Evolutionary conservation across 139 green algal species (phyloP).

Genomic region (Astrephomene gubernaculifera): DNA sequence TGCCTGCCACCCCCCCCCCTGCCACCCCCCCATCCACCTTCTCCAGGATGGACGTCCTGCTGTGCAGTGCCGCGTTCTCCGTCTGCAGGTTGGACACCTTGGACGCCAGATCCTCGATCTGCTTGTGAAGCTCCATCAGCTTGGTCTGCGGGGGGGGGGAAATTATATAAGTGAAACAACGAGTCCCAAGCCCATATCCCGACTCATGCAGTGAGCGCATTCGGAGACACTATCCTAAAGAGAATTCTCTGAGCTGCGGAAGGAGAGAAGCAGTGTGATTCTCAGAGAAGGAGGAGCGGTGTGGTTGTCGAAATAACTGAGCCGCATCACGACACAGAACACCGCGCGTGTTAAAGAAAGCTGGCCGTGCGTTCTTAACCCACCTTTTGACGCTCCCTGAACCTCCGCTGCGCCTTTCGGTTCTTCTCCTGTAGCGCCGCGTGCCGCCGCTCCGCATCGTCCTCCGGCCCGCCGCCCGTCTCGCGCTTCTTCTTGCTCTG

Average conservation of each 20-base stretch:
- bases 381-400: constrained; percentile 77
- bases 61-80: constrained; percentile 69
- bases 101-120: constrained; percentile 71
- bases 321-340: too few species aligned
- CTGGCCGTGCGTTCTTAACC: neutral
- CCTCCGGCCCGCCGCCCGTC: constrained; percentile 44
- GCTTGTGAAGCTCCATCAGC: constrained; percentile 71
- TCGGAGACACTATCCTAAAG: too few species aligned
- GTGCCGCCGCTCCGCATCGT: constrained; percentile 61
- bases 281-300: too few species aligned
- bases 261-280: too few species aligned
- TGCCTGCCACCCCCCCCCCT: neutral
- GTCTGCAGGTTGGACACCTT: constrained; percentile 67
- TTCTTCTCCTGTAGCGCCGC: constrained; percentile 81
- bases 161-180: too few species aligned
- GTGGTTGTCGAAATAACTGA: too few species aligned
- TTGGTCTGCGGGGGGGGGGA: constrained; percentile 69
- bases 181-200: too few species aligned
- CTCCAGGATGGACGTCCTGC: constrained; percentile 67
- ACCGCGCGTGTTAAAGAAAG: too few species aligned
- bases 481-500: constrained; percentile 51
- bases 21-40: constrained; percentile 48
- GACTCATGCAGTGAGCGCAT: too few species aligned
- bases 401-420: constrained; percentile 72
- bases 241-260: too few species aligned